phyloP scores from a whole-genome alignment of 805 yeast species.

The Saccharomycopsis sp. region DNA sequence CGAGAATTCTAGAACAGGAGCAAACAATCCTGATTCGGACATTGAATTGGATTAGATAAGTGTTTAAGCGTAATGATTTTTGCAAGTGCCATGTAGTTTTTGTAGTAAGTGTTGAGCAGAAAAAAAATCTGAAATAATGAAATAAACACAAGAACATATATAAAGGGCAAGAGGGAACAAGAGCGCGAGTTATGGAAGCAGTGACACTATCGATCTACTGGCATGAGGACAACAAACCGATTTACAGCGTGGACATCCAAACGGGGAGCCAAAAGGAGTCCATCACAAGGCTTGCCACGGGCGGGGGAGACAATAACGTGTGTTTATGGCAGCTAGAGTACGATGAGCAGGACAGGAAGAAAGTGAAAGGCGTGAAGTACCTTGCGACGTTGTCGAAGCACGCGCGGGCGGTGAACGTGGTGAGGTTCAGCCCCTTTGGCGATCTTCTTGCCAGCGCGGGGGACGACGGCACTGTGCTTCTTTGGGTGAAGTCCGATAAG shows the following conservation, averaged over 20 bases:
- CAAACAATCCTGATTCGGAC: too few species aligned
- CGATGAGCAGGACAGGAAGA: conserved; percentile 28
- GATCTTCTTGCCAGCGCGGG: conserved; percentile 78
- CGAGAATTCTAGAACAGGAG: too few species aligned
- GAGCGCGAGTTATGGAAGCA: conserved; percentile 30
- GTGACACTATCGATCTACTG: conserved; percentile 53
- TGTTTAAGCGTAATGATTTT: too few species aligned
- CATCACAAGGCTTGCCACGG: conserved; percentile 46
- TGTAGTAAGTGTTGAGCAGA: too few species aligned
- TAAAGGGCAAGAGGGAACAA: neutral
- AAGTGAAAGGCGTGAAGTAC: conserved; percentile 51
- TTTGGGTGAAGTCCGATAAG: conserved; percentile 64
- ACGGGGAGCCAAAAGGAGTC: conserved; percentile 27
- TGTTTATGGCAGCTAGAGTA: conserved; percentile 32
- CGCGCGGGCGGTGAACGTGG: conserved; percentile 90
- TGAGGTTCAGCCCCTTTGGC: conserved; percentile 69
- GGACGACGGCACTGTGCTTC: conserved; percentile 82
- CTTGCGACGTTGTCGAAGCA: conserved; percentile 77
- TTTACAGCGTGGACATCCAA: conserved; percentile 60
- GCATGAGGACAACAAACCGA: conserved; percentile 71
- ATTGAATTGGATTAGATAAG: too few species aligned
- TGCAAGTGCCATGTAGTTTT: too few species aligned
- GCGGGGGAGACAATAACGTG: conserved; percentile 92
- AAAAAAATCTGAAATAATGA: too few species aligned
- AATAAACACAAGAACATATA: neutral